phyloP scores from a whole-genome alignment of 2,329 filamentous ascomycete species.

The Sclerotinia sclerotiorum region DNA sequence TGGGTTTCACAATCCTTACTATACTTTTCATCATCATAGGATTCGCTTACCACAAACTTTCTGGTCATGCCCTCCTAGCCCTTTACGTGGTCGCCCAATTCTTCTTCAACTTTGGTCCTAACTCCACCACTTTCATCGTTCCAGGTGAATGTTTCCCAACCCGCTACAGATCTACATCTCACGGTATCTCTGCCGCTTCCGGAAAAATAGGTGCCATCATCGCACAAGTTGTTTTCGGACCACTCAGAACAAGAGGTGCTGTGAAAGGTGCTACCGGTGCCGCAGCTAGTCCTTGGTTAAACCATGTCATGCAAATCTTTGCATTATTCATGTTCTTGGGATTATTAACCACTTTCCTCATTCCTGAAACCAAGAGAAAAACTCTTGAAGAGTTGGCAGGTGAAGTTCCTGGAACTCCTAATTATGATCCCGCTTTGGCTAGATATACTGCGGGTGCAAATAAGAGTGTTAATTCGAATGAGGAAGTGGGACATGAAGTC shows the following conservation, averaged over 20 bases:
- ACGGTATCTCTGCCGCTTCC: conserved; percentile 42
- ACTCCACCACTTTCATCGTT: conserved; percentile 73
- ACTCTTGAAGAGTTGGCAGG: conserved; percentile 63
- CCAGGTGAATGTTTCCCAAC: conserved; percentile 60
- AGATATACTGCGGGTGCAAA: neutral
- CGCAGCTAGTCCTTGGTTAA: conserved; percentile 55
- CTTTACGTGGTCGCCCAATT: conserved; percentile 66
- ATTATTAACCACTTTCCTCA: conserved; percentile 63
- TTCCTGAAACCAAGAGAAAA: conserved; percentile 74
- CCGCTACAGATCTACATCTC: conserved; percentile 41
- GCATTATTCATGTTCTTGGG: conserved; percentile 78
- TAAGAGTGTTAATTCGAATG: conserved; percentile 3
- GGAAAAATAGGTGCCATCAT: conserved; percentile 43
- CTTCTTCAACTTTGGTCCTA: conserved; percentile 66
- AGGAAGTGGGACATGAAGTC: neutral
- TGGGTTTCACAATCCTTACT: conserved; percentile 62
- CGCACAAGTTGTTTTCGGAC: conserved; percentile 53
- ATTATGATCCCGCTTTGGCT: conserved; percentile 20
- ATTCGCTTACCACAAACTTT: conserved; percentile 55
- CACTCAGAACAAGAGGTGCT: conserved; percentile 48
- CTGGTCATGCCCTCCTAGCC: conserved; percentile 53
- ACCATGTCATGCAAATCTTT: conserved; percentile 75
- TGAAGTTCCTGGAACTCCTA: conserved; percentile 22
- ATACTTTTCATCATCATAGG: conserved; percentile 63
- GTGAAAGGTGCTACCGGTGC: conserved; percentile 29